A percentile compares a stretch with the other conserved stretches of the same genome.
Evolutionary conservation across 306 rosid genomes (phyloP).

Genomic region (Luffa acutangula): DNA sequence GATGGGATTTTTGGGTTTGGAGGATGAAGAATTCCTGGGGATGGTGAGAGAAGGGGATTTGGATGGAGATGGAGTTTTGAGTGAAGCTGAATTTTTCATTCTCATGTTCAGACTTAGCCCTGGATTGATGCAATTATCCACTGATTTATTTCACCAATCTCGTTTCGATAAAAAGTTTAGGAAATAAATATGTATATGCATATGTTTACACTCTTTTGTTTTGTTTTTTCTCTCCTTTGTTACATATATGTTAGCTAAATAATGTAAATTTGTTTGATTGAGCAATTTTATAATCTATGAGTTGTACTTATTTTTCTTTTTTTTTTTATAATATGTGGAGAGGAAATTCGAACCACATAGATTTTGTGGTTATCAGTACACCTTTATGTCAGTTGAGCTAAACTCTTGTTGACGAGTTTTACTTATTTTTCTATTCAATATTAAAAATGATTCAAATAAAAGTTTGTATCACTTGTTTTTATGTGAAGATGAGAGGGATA

Average conservation of each 20-base stretch:
- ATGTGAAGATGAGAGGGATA: neutral
- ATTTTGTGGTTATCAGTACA: too few relatives aligned
- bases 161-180: neutral
- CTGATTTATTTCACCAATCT: neutral
- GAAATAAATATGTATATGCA: neutral
- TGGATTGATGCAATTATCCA: slow-evolving; percentile 47
- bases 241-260: neutral
- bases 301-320: neutral
- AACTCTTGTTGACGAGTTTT: too few relatives aligned
- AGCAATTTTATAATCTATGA: neutral
- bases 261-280: neutral
- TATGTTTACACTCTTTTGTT: neutral
- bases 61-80: slow-evolving; percentile 67
- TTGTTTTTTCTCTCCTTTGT: neutral
- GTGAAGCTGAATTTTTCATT: slow-evolving; percentile 74
- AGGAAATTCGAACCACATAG: too few relatives aligned
- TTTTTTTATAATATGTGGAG: too few relatives aligned
- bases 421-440: neutral
- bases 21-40: slow-evolving; percentile 43
- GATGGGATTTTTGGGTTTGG: slow-evolving; percentile 59
- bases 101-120: slow-evolving; percentile 88
- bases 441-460: neutral
- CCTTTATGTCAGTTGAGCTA: too few relatives aligned
- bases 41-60: slow-evolving; percentile 80
- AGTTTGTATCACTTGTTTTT: neutral